A percentile compares a stretch with the other conserved stretches of the same genome.
Evolutionary conservation across 257 asterid genomes (phyloP).

Genomic region (Eucommia ulmoides): DNA sequence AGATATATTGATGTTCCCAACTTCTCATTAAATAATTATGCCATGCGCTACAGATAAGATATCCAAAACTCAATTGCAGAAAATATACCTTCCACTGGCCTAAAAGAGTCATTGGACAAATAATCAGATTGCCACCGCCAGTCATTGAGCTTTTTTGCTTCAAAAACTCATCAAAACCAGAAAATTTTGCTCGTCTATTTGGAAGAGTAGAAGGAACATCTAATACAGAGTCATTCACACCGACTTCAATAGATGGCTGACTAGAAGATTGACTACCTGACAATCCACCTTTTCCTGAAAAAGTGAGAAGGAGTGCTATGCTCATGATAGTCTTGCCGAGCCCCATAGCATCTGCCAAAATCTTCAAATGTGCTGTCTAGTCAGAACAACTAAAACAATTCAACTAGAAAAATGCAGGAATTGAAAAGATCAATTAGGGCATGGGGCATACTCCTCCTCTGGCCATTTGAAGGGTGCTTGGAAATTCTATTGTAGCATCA

Average conservation of each 20-base stretch:
- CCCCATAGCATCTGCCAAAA: constrained; percentile 98
- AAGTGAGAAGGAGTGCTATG: constrained; percentile 71
- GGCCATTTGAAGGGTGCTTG: constrained; percentile 87
- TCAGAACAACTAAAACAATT: constrained; percentile 15
- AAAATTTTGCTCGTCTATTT: constrained; percentile 35
- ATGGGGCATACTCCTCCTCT: constrained; percentile 90
- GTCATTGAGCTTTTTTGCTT: constrained; percentile 37
- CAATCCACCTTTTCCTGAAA: constrained; percentile 51
- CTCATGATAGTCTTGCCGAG: constrained; percentile 98
- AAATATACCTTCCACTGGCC: constrained; percentile 95
- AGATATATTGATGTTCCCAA: too few relatives aligned
- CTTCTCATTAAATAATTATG: too few relatives aligned
- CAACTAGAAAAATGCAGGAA: constrained; percentile 3
- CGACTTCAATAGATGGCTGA: constrained; percentile 26
- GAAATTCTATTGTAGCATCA: constrained; percentile 79
- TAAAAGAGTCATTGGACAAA: constrained; percentile 91
- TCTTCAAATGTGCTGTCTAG: constrained; percentile 36
- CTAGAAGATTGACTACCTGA: constrained; percentile 28
- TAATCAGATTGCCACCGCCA: constrained; percentile 79
- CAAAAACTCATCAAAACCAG: constrained; percentile 56
- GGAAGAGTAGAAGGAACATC: constrained; percentile 40
- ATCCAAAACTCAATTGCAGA: too few relatives aligned
- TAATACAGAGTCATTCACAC: constrained; percentile 24
- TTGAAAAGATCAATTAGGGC: constrained; percentile 10
- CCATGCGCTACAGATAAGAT: too few relatives aligned